Evolutionary conservation across 345 rosid species (phyloP), one percentile per base, ranked within the genome.

Genomic region (Salix viminalis): DNA sequence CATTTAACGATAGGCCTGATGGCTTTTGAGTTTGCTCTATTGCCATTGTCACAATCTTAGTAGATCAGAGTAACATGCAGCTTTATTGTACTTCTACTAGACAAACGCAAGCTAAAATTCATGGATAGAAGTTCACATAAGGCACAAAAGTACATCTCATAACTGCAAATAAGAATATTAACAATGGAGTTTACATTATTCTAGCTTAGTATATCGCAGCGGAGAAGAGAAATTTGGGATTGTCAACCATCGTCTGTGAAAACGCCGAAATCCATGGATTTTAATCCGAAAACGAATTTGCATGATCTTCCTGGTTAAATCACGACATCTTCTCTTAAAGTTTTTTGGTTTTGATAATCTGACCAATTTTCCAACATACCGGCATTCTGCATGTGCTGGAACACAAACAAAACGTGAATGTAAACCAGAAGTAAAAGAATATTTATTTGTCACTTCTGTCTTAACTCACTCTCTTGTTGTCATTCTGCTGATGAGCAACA

Each of bases 191-290:
- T 28, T 70, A 70, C 70, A 42, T 75, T 61, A 86, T 28, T 90
- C 86, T 67, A 89, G 37, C 83, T 86, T 90, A 12, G 78, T 83
- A 78, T 95, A 89, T 79, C 82, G 72, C 73, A 61, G 65, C 69
- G 89, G 71, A 30, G 96, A 85, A 69, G 86, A 87, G 73, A 89
- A 88, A 70, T 81, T 95, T 24, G 93, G 84, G 67, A 88, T 41
- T 71, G 77, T 82, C 68, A 86, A 79, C 91, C 89, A 91, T 71
- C 84, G 85, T 68, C 83, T 84, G 37, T 78, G 86, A 77, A 94
- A 88, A 56, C 89, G 89, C 54, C 71, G 67, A 84, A 89, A 89
- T 7, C 93, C 93, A 10, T 83, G 89, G 69, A 91, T 87, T 86
- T 84, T 94, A 60, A 94, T 85, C 39, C 90, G 85, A 75, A 79